phyloP scores from a whole-genome alignment of 2,329 filamentous ascomycete species.

The Penicillium sp. region DNA sequence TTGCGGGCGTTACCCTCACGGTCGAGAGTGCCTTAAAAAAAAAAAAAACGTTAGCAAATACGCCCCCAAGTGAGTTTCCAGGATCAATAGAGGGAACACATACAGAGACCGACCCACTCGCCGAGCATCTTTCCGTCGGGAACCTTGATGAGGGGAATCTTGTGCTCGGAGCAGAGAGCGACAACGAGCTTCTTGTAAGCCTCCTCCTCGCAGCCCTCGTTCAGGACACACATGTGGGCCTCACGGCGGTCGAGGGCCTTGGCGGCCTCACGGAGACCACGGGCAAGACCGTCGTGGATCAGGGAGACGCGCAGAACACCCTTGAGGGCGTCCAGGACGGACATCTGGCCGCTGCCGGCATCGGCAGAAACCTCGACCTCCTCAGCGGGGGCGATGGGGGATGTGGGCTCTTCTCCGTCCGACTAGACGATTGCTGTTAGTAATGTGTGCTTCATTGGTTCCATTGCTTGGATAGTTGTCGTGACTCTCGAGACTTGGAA shows the following conservation, averaged over 20 bases:
- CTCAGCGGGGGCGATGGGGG: conserved; percentile 66
- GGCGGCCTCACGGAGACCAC: conserved; percentile 95
- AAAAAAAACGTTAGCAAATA: conserved; percentile 12
- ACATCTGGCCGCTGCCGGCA: conserved; percentile 77
- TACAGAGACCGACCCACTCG: conserved; percentile 99
- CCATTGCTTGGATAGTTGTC: background rate
- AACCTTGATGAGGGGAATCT: conserved; percentile 99
- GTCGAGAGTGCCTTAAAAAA: conserved; percentile 81
- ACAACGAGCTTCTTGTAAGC: conserved; percentile 99
- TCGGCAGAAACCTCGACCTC: conserved; percentile 97
- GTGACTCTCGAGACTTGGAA: background rate
- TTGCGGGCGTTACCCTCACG: conserved; percentile 99
- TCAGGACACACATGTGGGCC: conserved; percentile 99
- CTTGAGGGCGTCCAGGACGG: conserved; percentile 96
- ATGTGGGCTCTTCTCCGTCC: conserved; percentile 99
- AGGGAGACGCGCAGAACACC: conserved; percentile 97
- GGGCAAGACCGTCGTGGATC: conserved; percentile 99
- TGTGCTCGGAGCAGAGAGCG: conserved; percentile 98
- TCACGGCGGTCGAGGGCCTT: conserved; percentile 98
- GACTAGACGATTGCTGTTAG: conserved; percentile 57
- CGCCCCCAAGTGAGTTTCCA: background rate
- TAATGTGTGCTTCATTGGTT: background rate
- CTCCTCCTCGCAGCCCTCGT: conserved; percentile 99
- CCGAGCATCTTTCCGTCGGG: conserved; percentile 99
- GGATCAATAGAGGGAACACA: conserved; percentile 46